Evolutionary conservation across 352 stramenopile genomes (phyloP).

Genomic region (Phytopythium oedochilum): DNA sequence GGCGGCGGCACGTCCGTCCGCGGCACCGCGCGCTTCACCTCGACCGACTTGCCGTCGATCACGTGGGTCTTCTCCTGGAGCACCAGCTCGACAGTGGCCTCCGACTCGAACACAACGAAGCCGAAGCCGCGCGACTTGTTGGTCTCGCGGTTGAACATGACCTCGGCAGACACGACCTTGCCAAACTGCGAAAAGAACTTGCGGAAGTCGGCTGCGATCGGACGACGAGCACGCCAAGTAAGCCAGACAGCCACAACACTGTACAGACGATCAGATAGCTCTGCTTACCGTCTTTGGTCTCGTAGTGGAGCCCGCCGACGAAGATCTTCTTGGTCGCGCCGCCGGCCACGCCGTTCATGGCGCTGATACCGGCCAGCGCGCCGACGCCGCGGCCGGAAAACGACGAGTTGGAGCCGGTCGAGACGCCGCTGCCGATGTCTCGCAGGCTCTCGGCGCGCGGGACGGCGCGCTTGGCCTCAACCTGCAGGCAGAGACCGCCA

Average conservation of each 20-base stretch:
- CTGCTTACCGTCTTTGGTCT: conserved; percentile 88
- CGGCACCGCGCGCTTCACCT: conserved; percentile 84
- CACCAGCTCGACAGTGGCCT: conserved; percentile 83
- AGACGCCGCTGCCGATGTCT: conserved; percentile 37
- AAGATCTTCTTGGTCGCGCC: conserved; percentile 91
- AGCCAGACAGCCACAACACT: background rate
- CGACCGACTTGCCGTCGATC: conserved; percentile 90
- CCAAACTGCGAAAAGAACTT: conserved; percentile 92
- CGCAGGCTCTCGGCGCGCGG: conserved; percentile 81
- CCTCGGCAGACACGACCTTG: conserved; percentile 90
- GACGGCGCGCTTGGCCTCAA: conserved; percentile 91
- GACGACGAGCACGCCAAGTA: background rate
- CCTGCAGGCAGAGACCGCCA: conserved; percentile 34
- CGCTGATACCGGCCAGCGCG: conserved; percentile 39
- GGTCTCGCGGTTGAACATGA: conserved; percentile 95
- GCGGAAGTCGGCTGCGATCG: conserved; percentile 77
- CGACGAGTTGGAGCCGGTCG: conserved; percentile 22
- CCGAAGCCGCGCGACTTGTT: conserved; percentile 93
- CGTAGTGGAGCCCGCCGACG: conserved; percentile 90
- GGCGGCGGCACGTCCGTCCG: conserved; percentile 76
- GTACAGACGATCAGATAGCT: background rate
- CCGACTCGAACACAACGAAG: conserved; percentile 92
- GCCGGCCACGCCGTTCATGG: conserved; percentile 49
- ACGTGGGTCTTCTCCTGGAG: conserved; percentile 87
- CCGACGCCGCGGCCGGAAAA: conserved; percentile 48